Percentiles rank a stretch among this genome's conserved stretches.
These are phyloP conservation scores for Phyllostachys edulis DNA, from an alignment of 176 grass and related monocot genomes.

Conservation along the genomic window DNA sequence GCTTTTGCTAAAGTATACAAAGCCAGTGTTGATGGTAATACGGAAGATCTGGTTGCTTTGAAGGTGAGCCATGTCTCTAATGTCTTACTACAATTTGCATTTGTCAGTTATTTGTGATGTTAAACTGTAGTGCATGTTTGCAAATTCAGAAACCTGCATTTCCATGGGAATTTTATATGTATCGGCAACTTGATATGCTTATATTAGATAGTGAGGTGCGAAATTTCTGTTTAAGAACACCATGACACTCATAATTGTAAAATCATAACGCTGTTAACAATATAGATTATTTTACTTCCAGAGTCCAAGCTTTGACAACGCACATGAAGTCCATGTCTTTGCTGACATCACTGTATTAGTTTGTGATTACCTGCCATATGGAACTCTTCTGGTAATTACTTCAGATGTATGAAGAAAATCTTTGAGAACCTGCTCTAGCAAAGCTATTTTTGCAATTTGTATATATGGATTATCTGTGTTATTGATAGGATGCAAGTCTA, in stretches of 20 bases:
- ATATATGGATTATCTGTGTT: constrained; percentile 2
- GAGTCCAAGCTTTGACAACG: constrained; percentile 75
- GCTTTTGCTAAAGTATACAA: constrained; percentile 89
- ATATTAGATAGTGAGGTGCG: constrained; percentile 71
- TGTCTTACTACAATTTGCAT: constrained; percentile 17
- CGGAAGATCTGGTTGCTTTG: constrained; percentile 68
- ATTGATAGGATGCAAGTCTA: neutral
- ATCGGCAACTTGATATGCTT: constrained; percentile 81
- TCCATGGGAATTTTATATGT: constrained; percentile 96
- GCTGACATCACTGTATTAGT: constrained; percentile 70
- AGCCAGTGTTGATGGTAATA: constrained; percentile 65
- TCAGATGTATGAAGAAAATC: neutral
- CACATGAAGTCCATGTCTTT: constrained; percentile 72
- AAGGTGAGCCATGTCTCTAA: constrained; percentile 58
- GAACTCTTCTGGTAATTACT: constrained; percentile 83
- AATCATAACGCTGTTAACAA: constrained; percentile 24
- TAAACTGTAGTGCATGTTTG: constrained; percentile 22
- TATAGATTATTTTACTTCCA: constrained; percentile 39
- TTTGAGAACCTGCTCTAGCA: neutral
- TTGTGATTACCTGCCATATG: constrained; percentile 81
- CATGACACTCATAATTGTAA: neutral
- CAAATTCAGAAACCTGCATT: constrained; percentile 84
- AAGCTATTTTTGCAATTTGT: neutral
- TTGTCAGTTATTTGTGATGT: constrained; percentile 12
- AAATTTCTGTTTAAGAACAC: constrained; percentile 20